These are phyloP conservation scores for Aspergillus spinulosporus DNA, from an alignment of 2,329 filamentous ascomycete genomes.

Conservation along the genomic window DNA sequence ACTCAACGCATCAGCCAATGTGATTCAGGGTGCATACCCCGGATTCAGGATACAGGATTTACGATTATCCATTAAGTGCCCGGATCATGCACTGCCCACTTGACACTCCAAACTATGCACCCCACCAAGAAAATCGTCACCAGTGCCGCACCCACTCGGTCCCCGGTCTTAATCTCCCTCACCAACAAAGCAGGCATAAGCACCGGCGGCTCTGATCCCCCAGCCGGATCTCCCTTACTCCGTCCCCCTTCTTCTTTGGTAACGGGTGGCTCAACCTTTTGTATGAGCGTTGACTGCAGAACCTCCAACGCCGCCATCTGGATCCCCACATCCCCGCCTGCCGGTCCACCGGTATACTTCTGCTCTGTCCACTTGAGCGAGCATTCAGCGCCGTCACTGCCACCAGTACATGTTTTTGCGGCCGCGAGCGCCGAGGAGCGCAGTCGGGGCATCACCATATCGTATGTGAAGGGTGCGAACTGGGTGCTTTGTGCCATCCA, in stretches of 20 bases:
- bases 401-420: slow-evolving; percentile 54
- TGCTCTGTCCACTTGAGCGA: slow-evolving; percentile 43
- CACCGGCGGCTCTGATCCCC: slow-evolving; percentile 22
- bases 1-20: not conserved
- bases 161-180: slow-evolving; percentile 33
- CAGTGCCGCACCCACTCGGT: slow-evolving; percentile 46
- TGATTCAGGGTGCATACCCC: not conserved
- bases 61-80: not conserved
- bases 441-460: slow-evolving; percentile 55
- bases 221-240: slow-evolving; percentile 35
- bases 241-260: slow-evolving; percentile 35
- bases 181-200: slow-evolving; percentile 17
- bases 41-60: not conserved
- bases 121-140: slow-evolving; percentile 42
- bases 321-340: slow-evolving; percentile 37
- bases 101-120: slow-evolving; percentile 35
- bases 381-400: slow-evolving; percentile 42
- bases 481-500: slow-evolving; percentile 61
- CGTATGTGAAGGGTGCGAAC: slow-evolving; percentile 57
- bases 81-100: slow-evolving; percentile 38
- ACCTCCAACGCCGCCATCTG: slow-evolving; percentile 43
- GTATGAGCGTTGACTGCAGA: slow-evolving; percentile 37
- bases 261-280: slow-evolving; percentile 31
- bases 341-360: slow-evolving; percentile 36
- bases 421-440: slow-evolving; percentile 56